Conservation (phyloP, 208 protist species). For the Crithidia expoeki region DNA sequence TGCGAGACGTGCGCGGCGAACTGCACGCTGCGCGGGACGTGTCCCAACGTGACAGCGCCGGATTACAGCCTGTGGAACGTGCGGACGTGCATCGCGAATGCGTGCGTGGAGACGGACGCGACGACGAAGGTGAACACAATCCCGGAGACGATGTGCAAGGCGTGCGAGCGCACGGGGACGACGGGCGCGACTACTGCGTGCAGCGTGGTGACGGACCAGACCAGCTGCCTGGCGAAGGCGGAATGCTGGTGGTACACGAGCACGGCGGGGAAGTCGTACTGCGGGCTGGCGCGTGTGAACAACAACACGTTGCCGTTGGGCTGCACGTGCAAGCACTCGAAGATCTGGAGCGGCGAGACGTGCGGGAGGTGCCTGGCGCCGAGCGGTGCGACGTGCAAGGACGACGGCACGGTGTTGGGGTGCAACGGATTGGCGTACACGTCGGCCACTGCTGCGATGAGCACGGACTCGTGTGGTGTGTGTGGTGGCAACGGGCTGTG, state of each 20-base stretch:
- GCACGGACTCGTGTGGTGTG: conserved; percentile 45
- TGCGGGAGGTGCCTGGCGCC: conserved; percentile 41
- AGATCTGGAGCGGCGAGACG: conserved; percentile 27
- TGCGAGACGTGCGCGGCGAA: conserved; percentile 48
- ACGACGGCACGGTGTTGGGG: conserved; percentile 17
- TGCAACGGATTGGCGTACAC: conserved; percentile 46
- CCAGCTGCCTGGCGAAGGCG: conserved; percentile 14
- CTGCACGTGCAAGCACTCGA: conserved; percentile 33
- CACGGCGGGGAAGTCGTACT: not conserved
- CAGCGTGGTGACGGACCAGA: not conserved
- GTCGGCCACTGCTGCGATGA: conserved; percentile 3
- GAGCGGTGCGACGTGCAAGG: conserved; percentile 36
- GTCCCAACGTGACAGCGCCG: conserved; percentile 25
- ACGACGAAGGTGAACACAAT: conserved; percentile 12
- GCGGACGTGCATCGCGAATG: conserved; percentile 43
- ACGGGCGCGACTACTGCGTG: conserved; percentile 3
- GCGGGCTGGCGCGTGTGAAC: conserved; percentile 3
- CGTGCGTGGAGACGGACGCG: conserved; percentile 27
- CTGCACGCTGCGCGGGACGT: conserved; percentile 40
- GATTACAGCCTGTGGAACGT: conserved; percentile 36
- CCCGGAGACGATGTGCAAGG: conserved; percentile 28
- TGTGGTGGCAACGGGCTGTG: conserved; percentile 60
- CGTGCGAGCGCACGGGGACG: conserved; percentile 12
- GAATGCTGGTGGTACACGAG: conserved; percentile 42
- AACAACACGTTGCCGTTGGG: conserved; percentile 1